These are phyloP conservation scores for Candida ulmi DNA, from an alignment of 805 yeast species.

Conservation along the genomic window DNA sequence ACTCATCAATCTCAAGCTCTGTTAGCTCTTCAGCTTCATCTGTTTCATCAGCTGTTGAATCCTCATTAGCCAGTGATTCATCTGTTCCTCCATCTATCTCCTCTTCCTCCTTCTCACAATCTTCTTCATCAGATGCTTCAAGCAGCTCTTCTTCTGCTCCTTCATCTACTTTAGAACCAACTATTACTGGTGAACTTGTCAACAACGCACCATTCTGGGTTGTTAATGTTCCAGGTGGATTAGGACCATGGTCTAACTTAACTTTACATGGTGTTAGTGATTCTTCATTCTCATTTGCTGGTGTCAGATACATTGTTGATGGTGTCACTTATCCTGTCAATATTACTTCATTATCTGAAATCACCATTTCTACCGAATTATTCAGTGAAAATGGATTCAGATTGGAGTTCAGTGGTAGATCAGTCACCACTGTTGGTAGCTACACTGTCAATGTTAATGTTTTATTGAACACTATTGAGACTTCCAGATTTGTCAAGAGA, in stretches of 20 bases:
- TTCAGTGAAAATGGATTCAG: conserved; percentile 3
- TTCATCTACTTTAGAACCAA: not conserved
- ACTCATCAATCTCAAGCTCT: too few relatives aligned
- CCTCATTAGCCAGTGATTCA: not conserved
- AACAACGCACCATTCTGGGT: not conserved
- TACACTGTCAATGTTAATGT: conserved; percentile 2
- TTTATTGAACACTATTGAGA: conserved; percentile 2
- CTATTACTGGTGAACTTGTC: not conserved
- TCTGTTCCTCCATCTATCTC: not conserved
- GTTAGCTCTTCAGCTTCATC: too few relatives aligned
- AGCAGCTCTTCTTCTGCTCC: too few relatives aligned
- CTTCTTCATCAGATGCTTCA: not conserved
- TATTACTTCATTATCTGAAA: conserved; percentile 1
- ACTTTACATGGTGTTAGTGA: conserved; percentile 1
- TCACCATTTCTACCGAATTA: not conserved
- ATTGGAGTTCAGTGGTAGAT: conserved; percentile 5
- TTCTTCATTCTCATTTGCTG: not conserved
- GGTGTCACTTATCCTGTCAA: conserved; percentile 3
- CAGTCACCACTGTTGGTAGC: conserved; percentile 1
- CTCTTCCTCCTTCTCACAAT: not conserved
- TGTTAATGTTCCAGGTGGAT: not conserved
- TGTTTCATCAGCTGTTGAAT: too few relatives aligned
- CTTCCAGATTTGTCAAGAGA: conserved; percentile 5
- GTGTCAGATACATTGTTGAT: conserved; percentile 1
- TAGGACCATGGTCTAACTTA: not conserved